Base-by-base conservation (phyloP, 345 rosid species). In the Citrus inodora region DNA sequence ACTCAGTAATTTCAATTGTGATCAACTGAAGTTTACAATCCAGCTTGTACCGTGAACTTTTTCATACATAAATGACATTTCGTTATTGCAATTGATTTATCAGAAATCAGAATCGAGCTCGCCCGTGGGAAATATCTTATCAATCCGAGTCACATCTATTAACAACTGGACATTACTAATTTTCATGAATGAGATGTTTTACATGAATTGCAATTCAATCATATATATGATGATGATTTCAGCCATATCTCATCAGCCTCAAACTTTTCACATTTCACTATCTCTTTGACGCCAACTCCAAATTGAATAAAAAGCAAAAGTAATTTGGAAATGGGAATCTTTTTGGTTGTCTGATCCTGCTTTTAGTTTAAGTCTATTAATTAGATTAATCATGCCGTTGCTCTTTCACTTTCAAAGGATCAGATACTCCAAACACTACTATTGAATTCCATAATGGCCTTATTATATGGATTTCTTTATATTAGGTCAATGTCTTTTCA, bases 101-200 rank as follows among this genome's bases (percentile, higher is more conserved):
- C 7, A 28, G 25, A 53, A 32, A 66, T 65, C 35, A 27, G 72
- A 60, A 55, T 68, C 19, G 38, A 70, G 80, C 35, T 61, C 7
- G 73, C 58, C 51, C 53, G 71, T 33, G 33, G 71, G 48, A 63
- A 38, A 80, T 60, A 82, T 69, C 72, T 40, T 35, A 82, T 69
- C 79, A 82, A 62, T 74, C 76, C 9, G 2, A 48, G 63, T 77
- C 67, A 78, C 66, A 53, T 82, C 81, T 48, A 19, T 13, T n/a
- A 9, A 38, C 19, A 68, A 22, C 60, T 33, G 19, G 51, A 2
- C 21, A 48, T 32, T 19, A 22, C 21, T 75, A 75, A 69, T 74
- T 70, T 68, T 17, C 61, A 67, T 67, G 76, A 79, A 40, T 53
- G 22, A 53, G 56, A 53, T 53, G 22, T 53, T 53, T 53, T 53